Evolutionary conservation across 2,329 filamentous ascomycete species (phyloP), one percentile per base, ranked within the genome.

Genomic region (Cryphonectria radicalis): DNA sequence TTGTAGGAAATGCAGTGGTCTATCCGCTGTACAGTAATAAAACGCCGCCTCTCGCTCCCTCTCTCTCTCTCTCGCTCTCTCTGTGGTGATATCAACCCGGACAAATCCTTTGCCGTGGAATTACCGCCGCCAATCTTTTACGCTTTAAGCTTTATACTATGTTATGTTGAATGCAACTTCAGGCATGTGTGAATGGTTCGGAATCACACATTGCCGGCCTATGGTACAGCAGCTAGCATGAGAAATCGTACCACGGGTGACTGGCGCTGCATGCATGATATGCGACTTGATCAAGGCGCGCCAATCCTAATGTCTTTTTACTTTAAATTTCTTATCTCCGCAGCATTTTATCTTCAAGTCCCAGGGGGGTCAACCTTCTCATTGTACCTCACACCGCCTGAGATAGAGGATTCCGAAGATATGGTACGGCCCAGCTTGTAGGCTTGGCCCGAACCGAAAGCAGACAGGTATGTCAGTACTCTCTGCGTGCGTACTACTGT

Each of bases 241-340:
- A 43, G 65, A 25, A 37, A 43, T n/a, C 28, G 19, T 25, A 14
- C 57, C 35, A 57, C 22, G 37, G 66, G 66, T n/a, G 19, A 28
- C 25, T 43, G 42, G 50, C 25, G 53, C 66, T 25, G 40, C 55
- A 37, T 60, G 66, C 66, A 60, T 46, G 55, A 17, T 40, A 59
- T 46, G 37, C 22, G 28, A 6, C 53, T 57, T 57, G 14, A 60
- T 60, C 14, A 50, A 60, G 55, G 35, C 25, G 66, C 55, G 55
- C 37, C 53, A 60, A 60, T 67, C 37, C n/a, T 10, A 14, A n/a
- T 22, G 32, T 43, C 35, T 59, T 35, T 42, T 13, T 32, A 32
- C 3, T 32, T 4, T 32, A 28, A 22, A 50, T 42, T n/a, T 28
- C 64, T 66, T 66, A 66, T 66, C 64, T 66, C 13, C 7, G 55